Evolutionary conservation across 1,139 yeast species (phyloP).

Genomic region (Nakaseomyces kungkrabaensis): DNA sequence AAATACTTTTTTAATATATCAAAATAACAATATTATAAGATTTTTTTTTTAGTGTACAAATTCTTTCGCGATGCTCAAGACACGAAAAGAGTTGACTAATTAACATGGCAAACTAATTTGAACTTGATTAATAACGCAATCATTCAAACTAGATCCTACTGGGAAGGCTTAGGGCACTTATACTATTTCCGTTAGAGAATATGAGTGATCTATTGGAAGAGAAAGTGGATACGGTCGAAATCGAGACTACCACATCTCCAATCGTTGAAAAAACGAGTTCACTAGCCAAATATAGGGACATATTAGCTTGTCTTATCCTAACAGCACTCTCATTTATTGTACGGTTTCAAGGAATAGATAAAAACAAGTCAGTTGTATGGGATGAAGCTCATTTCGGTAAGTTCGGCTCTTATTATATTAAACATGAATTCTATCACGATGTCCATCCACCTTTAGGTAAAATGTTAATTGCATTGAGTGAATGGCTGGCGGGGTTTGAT

Average conservation of each 20-base stretch:
- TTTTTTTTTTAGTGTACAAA: background rate
- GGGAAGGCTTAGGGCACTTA: no score
- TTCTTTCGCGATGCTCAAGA: background rate
- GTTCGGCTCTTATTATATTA: constrained; percentile 53
- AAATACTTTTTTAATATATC: no score
- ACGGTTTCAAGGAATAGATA: constrained; percentile 58
- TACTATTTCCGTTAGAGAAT: no score
- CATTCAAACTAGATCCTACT: no score
- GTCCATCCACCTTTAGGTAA: constrained; percentile 77
- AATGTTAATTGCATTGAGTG: constrained; percentile 57
- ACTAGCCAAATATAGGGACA: background rate
- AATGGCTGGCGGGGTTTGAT: constrained; percentile 57
- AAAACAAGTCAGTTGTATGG: constrained; percentile 70
- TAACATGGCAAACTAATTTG: no score
- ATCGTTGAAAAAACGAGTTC: background rate
- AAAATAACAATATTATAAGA: background rate
- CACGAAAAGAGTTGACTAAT: background rate
- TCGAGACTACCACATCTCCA: background rate
- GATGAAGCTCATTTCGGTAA: constrained; percentile 83
- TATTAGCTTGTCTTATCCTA: constrained; percentile 24
- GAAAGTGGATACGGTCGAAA: background rate
- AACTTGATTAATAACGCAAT: no score
- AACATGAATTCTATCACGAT: constrained; percentile 62
- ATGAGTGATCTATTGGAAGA: background rate
- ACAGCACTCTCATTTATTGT: constrained; percentile 57